Evolutionary conservation across 2,329 filamentous ascomycete species (phyloP).

Genomic region (Aureobasidium sp.): DNA sequence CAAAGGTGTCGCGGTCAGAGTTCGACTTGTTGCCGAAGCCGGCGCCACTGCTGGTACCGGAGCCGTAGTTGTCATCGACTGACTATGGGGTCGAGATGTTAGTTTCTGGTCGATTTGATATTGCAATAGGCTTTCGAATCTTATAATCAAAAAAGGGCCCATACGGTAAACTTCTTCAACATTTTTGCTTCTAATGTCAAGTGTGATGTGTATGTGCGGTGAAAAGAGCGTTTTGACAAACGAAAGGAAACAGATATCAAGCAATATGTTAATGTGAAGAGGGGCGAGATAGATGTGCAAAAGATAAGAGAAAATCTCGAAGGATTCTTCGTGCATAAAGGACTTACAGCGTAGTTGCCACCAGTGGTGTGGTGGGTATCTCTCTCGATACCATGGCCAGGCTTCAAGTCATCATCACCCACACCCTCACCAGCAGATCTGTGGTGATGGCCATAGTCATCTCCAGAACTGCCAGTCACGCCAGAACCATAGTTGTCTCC

Average conservation of each 20-base stretch:
- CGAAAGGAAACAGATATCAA: not conserved
- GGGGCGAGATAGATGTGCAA: not conserved
- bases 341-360: constrained; percentile 5
- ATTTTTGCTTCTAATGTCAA: not conserved
- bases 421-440: not conserved
- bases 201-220: not conserved
- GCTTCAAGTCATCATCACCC: not conserved
- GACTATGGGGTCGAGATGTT: constrained; percentile 15
- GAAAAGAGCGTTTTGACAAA: not conserved
- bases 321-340: not conserved
- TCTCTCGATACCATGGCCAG: not conserved
- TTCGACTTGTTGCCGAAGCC: constrained; percentile 25
- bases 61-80: constrained; percentile 14
- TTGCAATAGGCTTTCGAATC: not conserved
- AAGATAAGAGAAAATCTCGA: not conserved
- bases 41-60: constrained; percentile 20
- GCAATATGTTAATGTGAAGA: not conserved
- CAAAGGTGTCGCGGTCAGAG: not conserved
- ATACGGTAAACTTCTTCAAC: not conserved
- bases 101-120: not conserved
- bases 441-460: not conserved
- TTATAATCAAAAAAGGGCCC: not conserved
- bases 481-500: constrained; percentile 1
- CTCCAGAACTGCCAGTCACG: not conserved
- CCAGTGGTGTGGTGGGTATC: not conserved